Base-by-base conservation (phyloP, 768 basidiomycete species). In the Suillus decipiens region DNA sequence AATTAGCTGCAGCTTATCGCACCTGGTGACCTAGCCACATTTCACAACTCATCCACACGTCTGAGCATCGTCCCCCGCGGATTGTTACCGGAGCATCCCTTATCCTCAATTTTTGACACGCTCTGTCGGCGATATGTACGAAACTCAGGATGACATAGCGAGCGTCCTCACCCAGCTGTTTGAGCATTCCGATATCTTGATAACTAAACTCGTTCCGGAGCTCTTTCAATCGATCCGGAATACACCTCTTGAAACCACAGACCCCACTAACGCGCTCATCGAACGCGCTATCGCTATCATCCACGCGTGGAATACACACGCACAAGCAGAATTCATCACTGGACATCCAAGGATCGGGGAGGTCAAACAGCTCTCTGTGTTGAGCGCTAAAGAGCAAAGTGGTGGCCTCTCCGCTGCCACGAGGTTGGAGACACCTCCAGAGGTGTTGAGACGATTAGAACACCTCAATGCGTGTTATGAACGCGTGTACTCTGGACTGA, bases 331-430 rank as follows among this genome's bases (percentile, higher is more conserved):
- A 64, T 95, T 97, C 71, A 82, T 96, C 64, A 84, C 81, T 6
- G 95, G 88, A 3, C 95, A 96, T 78, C 95, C 95, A 41, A 85
- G 93, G 63, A 96, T 96, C 53, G 95, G 95, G 43, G 93, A 93
- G 75, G 85, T 81, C 63, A 87, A 84, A 70, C 87, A 87, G 47
- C 80, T 96, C 14, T 92, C 90, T 0, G 82, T 74, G 51, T 80
- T 94, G 54, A 95, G 92, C 74, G 86, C 87, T 33, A 86, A 82
- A 56, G 95, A 97, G 76, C 95, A 96, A 74, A 88, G 86, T 14
- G 82, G 81, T 31, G 68, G 67, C 1, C 67, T 66, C 33, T 71
- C 73, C 48, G 64, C 63, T 15, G 53, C 61, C 10, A 75, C 72
- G 0, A 73, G 75, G 4, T 75, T 76, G 12, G 81, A 83, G 22